phyloP scores from a whole-genome alignment of 1,284 basidiomycete species.

The Trichosporon sp. region DNA sequence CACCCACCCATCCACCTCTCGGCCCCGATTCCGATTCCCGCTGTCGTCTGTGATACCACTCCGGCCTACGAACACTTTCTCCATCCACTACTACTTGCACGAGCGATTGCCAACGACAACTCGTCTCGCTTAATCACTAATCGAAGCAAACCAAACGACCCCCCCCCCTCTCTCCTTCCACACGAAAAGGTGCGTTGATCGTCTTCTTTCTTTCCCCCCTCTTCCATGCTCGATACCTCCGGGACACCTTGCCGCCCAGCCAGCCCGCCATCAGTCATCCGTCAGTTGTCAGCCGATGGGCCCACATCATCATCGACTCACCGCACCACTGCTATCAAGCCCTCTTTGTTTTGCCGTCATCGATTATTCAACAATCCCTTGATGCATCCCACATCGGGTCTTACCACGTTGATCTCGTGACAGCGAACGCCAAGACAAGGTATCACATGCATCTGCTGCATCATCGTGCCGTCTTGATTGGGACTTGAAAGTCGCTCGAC shows the following conservation, averaged over 20 bases:
- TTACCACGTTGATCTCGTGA: background rate
- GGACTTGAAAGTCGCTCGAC: background rate
- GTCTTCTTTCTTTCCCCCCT: too few species aligned
- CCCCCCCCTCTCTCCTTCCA: background rate
- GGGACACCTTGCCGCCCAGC: background rate
- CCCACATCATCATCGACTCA: background rate
- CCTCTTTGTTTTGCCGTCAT: background rate
- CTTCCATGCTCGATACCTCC: background rate
- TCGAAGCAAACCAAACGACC: background rate
- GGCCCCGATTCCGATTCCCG: background rate
- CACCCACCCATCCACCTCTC: slow-evolving; percentile 36
- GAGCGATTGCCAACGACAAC: background rate
- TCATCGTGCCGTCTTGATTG: background rate
- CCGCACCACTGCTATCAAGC: background rate
- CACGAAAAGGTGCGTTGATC: background rate
- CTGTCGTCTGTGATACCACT: slow-evolving; percentile 10
- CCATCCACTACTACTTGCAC: background rate
- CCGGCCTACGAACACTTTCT: background rate
- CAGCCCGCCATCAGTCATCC: background rate
- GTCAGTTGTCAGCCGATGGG: background rate
- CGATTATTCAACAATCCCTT: background rate
- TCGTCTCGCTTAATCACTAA: background rate
- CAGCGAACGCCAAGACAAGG: background rate
- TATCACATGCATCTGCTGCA: background rate
- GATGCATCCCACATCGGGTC: background rate